These are phyloP conservation scores for Umbilicus rupestris DNA, from an alignment of 164 flowering plant species.

Conservation along the genomic window DNA sequence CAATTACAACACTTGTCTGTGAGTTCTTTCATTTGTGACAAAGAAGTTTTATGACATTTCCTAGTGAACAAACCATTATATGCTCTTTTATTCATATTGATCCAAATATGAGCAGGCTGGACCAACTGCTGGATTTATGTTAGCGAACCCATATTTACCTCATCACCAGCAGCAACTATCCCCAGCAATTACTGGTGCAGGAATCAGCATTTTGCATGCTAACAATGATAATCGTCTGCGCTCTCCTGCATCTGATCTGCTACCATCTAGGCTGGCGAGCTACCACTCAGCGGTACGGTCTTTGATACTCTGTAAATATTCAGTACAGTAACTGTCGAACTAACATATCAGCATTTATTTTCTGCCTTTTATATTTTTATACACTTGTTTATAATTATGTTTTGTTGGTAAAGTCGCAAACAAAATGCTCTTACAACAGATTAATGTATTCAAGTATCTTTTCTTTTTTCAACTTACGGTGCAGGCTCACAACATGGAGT, in stretches of 20 bases:
- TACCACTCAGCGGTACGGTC: conserved; percentile 12
- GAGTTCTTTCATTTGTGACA: conserved; percentile 7
- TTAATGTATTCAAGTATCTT: neutral
- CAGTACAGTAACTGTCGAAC: neutral
- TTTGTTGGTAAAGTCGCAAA: too few relatives aligned
- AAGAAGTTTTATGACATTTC: neutral
- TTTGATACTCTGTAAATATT: neutral
- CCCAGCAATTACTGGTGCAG: conserved; percentile 15
- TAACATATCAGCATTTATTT: too few relatives aligned
- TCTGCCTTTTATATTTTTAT: too few relatives aligned
- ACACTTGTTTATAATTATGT: too few relatives aligned
- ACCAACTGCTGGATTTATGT: conserved; percentile 19
- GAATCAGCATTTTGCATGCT: conserved; percentile 15
- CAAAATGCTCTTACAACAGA: too few relatives aligned
- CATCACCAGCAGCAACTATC: conserved; percentile 29
- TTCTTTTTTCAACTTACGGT: neutral
- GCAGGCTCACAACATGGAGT: neutral
- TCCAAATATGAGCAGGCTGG: conserved; percentile 15
- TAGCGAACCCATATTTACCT: conserved; percentile 23
- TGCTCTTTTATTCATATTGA: neutral
- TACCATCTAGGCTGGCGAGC: conserved; percentile 8
- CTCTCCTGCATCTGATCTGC: conserved; percentile 19
- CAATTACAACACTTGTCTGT: conserved; percentile 31
- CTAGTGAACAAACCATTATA: neutral
- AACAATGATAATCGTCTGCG: conserved; percentile 18